phyloP scores from a whole-genome alignment of 805 yeast genomes.

The Maudiozyma pseudohumilis region DNA sequence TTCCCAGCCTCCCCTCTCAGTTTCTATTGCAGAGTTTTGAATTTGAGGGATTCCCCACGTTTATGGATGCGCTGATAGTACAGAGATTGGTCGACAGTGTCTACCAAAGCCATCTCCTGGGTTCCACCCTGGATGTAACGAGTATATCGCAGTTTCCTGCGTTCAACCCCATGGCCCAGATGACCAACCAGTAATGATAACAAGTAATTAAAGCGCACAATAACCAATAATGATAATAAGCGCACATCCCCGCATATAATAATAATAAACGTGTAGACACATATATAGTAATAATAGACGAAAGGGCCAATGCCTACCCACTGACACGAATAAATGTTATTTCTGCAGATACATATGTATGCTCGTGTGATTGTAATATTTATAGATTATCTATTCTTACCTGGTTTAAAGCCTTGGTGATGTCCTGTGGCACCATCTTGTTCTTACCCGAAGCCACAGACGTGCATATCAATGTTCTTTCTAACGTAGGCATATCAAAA shows the following conservation, averaged over 20 bases:
- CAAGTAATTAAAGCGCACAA: too few relatives aligned
- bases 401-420: constrained; percentile 17
- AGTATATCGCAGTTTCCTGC: constrained; percentile 8
- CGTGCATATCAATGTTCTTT: constrained; percentile 23
- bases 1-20: constrained; percentile 15
- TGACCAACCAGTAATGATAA: neutral
- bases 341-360: too few relatives aligned
- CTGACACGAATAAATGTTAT: too few relatives aligned
- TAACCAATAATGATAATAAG: too few relatives aligned
- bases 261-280: too few relatives aligned
- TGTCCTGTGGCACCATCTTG: constrained; percentile 30
- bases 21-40: constrained; percentile 22
- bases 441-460: constrained; percentile 16
- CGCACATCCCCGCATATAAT: too few relatives aligned
- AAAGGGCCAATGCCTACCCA: too few relatives aligned
- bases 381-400: constrained; percentile 23
- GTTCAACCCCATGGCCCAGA: neutral
- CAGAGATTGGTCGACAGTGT: constrained; percentile 22
- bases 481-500: constrained; percentile 16
- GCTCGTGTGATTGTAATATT: too few relatives aligned
- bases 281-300: too few relatives aligned
- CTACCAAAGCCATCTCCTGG: constrained; percentile 17
- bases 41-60: constrained; percentile 26
- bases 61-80: constrained; percentile 20
- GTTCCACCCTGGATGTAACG: constrained; percentile 15